A percentile compares a stretch with the other conserved stretches of the same genome.
Conservation (phyloP, 2,329 filamentous ascomycete genomes). For the Zasmidium citrigriseum region DNA sequence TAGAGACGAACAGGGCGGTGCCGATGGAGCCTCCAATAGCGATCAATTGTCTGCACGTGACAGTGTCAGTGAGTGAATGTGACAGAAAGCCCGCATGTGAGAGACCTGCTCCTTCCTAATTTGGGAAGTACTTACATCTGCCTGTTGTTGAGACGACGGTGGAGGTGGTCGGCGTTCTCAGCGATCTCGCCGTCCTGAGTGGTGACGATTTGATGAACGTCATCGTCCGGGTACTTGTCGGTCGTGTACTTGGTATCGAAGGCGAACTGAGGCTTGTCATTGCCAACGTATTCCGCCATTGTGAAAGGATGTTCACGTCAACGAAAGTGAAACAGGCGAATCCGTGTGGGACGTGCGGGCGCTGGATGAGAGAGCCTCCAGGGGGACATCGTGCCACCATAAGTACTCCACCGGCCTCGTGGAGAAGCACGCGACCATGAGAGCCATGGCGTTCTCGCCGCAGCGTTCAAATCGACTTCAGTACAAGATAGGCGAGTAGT, state of each 20-base stretch:
- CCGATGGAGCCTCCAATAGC: conserved; percentile 29
- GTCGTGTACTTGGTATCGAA: neutral
- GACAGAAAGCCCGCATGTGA: too few relatives aligned
- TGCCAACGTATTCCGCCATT: conserved; percentile 1
- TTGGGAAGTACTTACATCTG: too few relatives aligned
- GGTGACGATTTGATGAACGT: conserved; percentile 18
- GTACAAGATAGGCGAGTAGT: neutral
- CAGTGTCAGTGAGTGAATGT: neutral
- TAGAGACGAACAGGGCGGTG: conserved; percentile 42
- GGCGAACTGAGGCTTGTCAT: neutral
- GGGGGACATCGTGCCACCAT: neutral
- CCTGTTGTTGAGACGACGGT: conserved; percentile 55
- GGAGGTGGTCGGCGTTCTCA: conserved; percentile 40
- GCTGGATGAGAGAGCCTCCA: neutral
- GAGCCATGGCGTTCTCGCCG: neutral
- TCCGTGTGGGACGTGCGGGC: neutral
- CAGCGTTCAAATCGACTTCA: neutral
- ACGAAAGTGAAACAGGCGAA: neutral
- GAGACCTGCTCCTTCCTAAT: too few relatives aligned
- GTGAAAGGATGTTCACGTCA: neutral
- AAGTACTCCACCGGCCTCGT: neutral
- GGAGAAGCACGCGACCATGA: neutral
- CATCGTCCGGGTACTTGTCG: conserved; percentile 4
- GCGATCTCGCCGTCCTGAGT: conserved; percentile 28
- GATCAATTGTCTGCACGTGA: conserved; percentile 25